Evolutionary conservation across 2,329 filamentous ascomycete species (phyloP).

Genomic region (Aphanocladium album): DNA sequence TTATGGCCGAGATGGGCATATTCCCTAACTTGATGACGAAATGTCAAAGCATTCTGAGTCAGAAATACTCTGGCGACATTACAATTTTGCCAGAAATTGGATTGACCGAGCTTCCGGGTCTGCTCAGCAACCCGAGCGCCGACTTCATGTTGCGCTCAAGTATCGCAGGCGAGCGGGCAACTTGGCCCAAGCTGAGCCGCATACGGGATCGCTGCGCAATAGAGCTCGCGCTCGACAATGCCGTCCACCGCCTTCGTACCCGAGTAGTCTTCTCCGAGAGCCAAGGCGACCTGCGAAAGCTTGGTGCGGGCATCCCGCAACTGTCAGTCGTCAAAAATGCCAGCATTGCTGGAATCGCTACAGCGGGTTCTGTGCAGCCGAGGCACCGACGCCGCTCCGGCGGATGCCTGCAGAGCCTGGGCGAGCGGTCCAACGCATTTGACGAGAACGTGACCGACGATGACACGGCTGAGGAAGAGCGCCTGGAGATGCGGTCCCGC

Average conservation of each 20-base stretch:
- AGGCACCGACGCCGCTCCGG: constrained; percentile 46
- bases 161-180: constrained; percentile 74
- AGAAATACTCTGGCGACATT: constrained; percentile 92
- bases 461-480: constrained; percentile 40
- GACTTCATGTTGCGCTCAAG: constrained; percentile 83
- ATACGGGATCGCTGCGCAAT: constrained; percentile 85
- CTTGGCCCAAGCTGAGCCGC: constrained; percentile 84
- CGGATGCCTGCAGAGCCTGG: constrained; percentile 40
- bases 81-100: constrained; percentile 82
- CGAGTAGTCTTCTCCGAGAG: constrained; percentile 65
- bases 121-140: constrained; percentile 77
- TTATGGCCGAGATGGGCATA: constrained; percentile 73
- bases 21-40: constrained; percentile 77
- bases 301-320: constrained; percentile 27
- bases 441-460: constrained; percentile 39
- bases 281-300: constrained; percentile 53
- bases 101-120: constrained; percentile 66
- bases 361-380: constrained; percentile 24
- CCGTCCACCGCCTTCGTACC: constrained; percentile 63
- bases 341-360: constrained; percentile 18
- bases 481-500: constrained; percentile 35
- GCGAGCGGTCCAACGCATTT: constrained; percentile 30
- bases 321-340: constrained; percentile 15
- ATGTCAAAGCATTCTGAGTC: constrained; percentile 72
- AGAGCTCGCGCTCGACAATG: constrained; percentile 75